Percentiles rank a stretch among this genome's conserved stretches.
Evolutionary conservation across 495 filamentous ascomycete species (phyloP).

Genomic region (Penicillium argentinense): DNA sequence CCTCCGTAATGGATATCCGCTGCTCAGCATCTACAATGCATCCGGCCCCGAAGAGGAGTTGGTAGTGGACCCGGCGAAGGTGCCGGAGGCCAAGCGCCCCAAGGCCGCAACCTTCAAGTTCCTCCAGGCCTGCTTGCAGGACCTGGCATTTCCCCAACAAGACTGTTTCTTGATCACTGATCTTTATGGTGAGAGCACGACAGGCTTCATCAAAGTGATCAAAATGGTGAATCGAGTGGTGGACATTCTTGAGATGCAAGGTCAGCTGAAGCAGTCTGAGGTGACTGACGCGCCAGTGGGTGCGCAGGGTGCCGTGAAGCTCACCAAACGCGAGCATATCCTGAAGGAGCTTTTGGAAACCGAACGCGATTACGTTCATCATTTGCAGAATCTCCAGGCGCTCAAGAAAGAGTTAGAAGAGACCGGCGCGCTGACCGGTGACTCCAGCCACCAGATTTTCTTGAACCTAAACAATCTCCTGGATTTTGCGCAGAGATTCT

Average conservation of each 20-base stretch:
- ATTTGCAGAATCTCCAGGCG: slow-evolving; percentile 89
- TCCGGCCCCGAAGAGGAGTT: slow-evolving; percentile 65
- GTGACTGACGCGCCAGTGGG: slow-evolving; percentile 44
- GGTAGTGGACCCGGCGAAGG: slow-evolving; percentile 58
- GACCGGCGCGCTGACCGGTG: slow-evolving; percentile 82
- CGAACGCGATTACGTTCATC: slow-evolving; percentile 97
- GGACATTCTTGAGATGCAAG: slow-evolving; percentile 75
- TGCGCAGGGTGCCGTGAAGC: slow-evolving; percentile 45
- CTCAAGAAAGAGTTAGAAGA: slow-evolving; percentile 89
- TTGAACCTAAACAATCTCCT: slow-evolving; percentile 91
- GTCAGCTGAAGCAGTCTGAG: slow-evolving; percentile 59
- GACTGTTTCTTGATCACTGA: slow-evolving; percentile 92
- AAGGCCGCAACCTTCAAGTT: slow-evolving; percentile 74
- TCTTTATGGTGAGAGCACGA: slow-evolving; percentile 90
- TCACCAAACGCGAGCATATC: slow-evolving; percentile 84
- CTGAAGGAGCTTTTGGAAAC: slow-evolving; percentile 89
- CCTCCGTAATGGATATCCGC: slow-evolving; percentile 77
- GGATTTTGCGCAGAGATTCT: slow-evolving; percentile 90
- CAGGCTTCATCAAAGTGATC: slow-evolving; percentile 94
- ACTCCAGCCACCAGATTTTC: slow-evolving; percentile 92
- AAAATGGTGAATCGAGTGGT: slow-evolving; percentile 85
- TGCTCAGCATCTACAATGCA: slow-evolving; percentile 87
- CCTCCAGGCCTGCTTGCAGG: slow-evolving; percentile 63
- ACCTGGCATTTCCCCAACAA: slow-evolving; percentile 71
- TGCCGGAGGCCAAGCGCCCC: slow-evolving; percentile 62